Base-by-base conservation (phyloP, 179 eudicot genomes). In the Heliamphora pulchella region DNA sequence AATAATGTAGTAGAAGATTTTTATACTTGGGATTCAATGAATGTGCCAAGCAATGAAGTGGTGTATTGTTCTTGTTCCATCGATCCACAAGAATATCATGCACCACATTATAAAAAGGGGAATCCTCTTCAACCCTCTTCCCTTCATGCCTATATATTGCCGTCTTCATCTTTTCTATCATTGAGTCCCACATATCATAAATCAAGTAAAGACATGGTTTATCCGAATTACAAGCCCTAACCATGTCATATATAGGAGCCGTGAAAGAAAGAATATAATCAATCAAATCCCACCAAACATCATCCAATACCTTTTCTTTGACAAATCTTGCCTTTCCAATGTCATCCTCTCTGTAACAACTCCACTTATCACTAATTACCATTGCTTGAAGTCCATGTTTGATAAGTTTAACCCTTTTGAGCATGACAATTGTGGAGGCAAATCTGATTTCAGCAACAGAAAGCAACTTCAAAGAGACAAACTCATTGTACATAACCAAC, bases 111-210 rank as follows among this genome's bases (percentile, higher is more conserved):
- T 65, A 81, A 17, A 81, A 81, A n/a, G 22, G 8, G 14, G 76
- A 81, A 5, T 53, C 47, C 53, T 81, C 80, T 7, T 76, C 69
- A 22, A 31, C 8, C 58, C 31, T 55, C 80, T 81, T 76, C 70
- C 59, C 51, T 31, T 76, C 80, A 4, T 64, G 31, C 43, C 41
- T n/a, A 22, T 64, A 64, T 5, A 64, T n/a, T n/a, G 69, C 43
- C 5, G 53, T 59, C 76, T 76, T 81, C 68, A 76, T 76, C 62
- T 76, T 76, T 4, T 13, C 67, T 15, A 67, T 81, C 47, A 68
- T 68, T 39, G 72, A 3, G 48, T 71, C 68, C 83, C 83, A 81
- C 80, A 76, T 76, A 44, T 81, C 83, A 62, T 76, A 77, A 50
- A 81, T 51, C 59, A 81, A 69, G 62, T 81, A 80, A 67, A 81